These are phyloP conservation scores for Marvania coccoides DNA, from an alignment of 139 green algal species.

Conservation along the genomic window DNA sequence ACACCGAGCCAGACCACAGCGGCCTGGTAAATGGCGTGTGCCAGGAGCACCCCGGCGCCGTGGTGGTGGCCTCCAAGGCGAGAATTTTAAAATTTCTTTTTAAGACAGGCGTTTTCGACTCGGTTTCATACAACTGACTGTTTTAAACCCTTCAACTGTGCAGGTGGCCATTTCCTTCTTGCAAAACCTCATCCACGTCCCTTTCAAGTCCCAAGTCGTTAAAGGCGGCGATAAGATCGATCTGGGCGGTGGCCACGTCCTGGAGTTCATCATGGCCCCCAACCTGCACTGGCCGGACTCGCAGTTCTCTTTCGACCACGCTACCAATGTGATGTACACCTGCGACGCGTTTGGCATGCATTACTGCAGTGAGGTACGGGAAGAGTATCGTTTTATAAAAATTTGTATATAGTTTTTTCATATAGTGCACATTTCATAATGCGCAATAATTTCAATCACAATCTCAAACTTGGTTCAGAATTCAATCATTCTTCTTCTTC, in stretches of 20 bases:
- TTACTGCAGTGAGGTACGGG: constrained; percentile 68
- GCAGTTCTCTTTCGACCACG: constrained; percentile 90
- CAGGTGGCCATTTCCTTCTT: constrained; percentile 59
- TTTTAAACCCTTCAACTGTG: background rate
- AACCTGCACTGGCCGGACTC: constrained; percentile 97
- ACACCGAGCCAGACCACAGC: constrained; percentile 91
- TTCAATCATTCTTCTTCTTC: too few relatives aligned
- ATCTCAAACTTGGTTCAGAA: too few relatives aligned
- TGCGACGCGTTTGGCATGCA: constrained; percentile 96
- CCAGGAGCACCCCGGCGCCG: constrained; percentile 67
- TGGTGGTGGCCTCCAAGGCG: constrained; percentile 83
- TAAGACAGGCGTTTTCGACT: too few relatives aligned
- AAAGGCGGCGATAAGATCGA: constrained; percentile 88
- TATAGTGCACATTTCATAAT: too few relatives aligned
- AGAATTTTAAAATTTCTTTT: too few relatives aligned
- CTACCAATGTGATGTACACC: constrained; percentile 87
- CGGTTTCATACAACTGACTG: too few relatives aligned
- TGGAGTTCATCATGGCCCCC: constrained; percentile 95
- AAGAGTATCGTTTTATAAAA: too few relatives aligned
- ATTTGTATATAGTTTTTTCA: too few relatives aligned
- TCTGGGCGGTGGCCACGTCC: constrained; percentile 72
- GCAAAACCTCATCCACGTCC: constrained; percentile 53
- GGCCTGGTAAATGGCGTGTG: constrained; percentile 80
- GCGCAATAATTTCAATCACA: too few relatives aligned
- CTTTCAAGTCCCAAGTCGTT: constrained; percentile 52